A percentile compares a stretch with the other conserved stretches of the same genome.
Evolutionary conservation across 148 eudicot genomes (phyloP).

Genomic region (Vaccinium darrowii): DNA sequence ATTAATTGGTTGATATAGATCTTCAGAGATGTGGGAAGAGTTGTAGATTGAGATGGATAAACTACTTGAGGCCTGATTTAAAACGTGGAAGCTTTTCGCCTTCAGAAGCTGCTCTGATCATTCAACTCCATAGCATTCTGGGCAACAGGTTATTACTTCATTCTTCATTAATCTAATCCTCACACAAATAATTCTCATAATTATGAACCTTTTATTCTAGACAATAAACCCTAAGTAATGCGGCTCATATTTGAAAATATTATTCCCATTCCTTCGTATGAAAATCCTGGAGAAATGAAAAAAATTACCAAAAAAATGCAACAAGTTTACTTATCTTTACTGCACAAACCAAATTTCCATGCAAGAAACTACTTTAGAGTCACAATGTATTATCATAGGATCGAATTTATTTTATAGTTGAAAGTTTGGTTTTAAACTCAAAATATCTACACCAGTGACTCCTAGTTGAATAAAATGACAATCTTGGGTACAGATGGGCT

Average conservation of each 20-base stretch:
- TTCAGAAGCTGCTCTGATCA: conserved; percentile 73
- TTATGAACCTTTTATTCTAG: background rate
- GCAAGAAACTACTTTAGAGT: too few species aligned
- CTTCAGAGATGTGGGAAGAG: conserved; percentile 90
- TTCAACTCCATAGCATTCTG: conserved; percentile 78
- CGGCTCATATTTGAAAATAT: background rate
- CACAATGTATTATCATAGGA: too few species aligned
- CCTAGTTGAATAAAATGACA: background rate
- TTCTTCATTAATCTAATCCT: background rate
- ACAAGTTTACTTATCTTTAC: background rate
- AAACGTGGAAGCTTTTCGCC: conserved; percentile 79
- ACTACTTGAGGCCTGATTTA: conserved; percentile 86
- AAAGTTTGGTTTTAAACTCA: background rate
- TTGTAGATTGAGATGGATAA: conserved; percentile 92
- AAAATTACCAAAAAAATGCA: background rate
- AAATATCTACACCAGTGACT: background rate
- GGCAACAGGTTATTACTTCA: conserved; percentile 60
- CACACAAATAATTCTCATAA: background rate
- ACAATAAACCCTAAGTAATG: background rate
- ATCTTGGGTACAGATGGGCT: conserved; percentile 59
- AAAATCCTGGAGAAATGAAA: background rate
- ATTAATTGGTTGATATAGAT: background rate
- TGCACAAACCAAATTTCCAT: background rate
- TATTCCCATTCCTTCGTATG: background rate
- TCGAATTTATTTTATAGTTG: background rate